Evolutionary conservation across 106 monocot genomes (phyloP).

Genomic region (Apostasia shenzhenica): DNA sequence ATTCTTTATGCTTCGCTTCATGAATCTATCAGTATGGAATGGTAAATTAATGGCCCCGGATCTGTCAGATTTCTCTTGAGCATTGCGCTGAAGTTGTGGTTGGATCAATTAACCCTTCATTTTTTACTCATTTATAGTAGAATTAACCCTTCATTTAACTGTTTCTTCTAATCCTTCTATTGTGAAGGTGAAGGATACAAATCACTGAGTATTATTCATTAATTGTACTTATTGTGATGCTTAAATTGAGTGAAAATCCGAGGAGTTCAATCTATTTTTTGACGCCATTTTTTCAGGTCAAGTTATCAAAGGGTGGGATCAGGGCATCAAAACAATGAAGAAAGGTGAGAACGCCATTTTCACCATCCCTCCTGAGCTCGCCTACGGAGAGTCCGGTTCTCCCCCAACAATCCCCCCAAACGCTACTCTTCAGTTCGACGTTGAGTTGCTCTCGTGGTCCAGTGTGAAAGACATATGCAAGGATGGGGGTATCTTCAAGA

Average conservation of each 20-base stretch:
- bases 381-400: conserved; percentile 59
- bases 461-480: conserved; percentile 80
- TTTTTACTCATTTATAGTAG: too few relatives aligned
- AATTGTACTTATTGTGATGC: too few relatives aligned
- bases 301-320: conserved; percentile 77
- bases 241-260: background rate
- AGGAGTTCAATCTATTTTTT: background rate
- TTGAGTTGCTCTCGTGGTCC: conserved; percentile 77
- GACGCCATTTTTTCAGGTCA: conserved; percentile 21
- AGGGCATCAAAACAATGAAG: conserved; percentile 65
- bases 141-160: too few relatives aligned
- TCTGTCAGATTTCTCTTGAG: background rate
- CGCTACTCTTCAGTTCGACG: conserved; percentile 74
- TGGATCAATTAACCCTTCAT: too few relatives aligned
- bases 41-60: background rate
- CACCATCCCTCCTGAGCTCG: conserved; percentile 59
- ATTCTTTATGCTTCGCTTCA: background rate
- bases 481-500: conserved; percentile 78
- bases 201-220: too few relatives aligned
- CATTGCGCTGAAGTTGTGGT: too few relatives aligned
- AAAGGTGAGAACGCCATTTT: conserved; percentile 69
- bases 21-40: background rate
- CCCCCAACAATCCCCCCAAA: conserved; percentile 59
- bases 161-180: too few relatives aligned
- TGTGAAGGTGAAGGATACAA: too few relatives aligned